Evolutionary conservation across 2,329 filamentous ascomycete species (phyloP), one percentile per base, ranked within the genome.

Genomic region (Exophiala viscosa): DNA sequence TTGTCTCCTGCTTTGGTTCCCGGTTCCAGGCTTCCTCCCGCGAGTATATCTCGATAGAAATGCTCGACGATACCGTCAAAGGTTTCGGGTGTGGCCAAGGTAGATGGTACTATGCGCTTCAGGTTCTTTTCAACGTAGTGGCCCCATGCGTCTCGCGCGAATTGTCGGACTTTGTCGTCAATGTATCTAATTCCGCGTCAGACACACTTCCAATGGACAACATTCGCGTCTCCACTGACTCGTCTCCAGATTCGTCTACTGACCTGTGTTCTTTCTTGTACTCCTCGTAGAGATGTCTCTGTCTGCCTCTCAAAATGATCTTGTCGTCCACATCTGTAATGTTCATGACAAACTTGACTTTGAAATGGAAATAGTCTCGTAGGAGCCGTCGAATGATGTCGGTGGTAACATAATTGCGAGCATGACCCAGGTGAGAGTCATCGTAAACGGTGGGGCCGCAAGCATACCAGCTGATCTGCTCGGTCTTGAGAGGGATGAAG

Each of bases 271-370:
- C 65, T 3, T 68, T 65, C 46, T 87, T 83, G 67, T 88, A 85
- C 56, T 92, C 81, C 41, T 71, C 74, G 52, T 96, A 84, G 33
- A 96, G 73, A 66, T 90, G 82, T 65, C 93, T 86, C 71, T 93
- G 84, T 65, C 92, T 79, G 11, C 87, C 82, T 50, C 79, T 74
- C 11, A 85, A 67, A 57, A 84, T 84, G 64, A 84, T 88, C 76
- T 87, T 87, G 70, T 88, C 84, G 62, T 90, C 87, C 35, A 92
- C 80, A 64, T 92, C 90, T 23, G 90, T 95, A 58, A 93, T 90
- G 72, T 95, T 95, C 86, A 95, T 93, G 60, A 95, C 88, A 72
- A 95, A 95, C 55, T 85, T 83, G 60, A 96, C 82, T 38, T 90
- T 76, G 69, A 87, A 93, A 56, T 83, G 82, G 68, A 95, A 95